Evolutionary conservation across 1,284 basidiomycete genomes (phyloP).

Genomic region (Irpex lacteus): DNA sequence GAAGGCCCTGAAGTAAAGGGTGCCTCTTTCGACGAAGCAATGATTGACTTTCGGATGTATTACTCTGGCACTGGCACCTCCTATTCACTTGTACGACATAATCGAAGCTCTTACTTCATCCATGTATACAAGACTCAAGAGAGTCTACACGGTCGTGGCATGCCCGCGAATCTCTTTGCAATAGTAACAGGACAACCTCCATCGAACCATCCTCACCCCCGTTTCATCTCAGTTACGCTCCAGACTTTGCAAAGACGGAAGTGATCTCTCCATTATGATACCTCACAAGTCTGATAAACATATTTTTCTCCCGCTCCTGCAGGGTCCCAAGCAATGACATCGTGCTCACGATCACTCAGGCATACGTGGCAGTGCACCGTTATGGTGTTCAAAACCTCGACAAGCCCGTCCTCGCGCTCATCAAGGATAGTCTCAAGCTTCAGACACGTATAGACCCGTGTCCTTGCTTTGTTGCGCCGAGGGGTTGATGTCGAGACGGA

Average conservation of each 20-base stretch:
- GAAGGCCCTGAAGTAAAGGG: constrained; percentile 62
- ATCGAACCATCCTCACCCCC: neutral
- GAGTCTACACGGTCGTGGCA: neutral
- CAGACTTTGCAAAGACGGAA: neutral
- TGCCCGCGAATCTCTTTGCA: neutral
- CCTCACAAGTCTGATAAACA: neutral
- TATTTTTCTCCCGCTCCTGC: neutral
- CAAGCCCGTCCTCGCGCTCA: no score
- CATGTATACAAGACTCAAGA: neutral
- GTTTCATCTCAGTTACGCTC: neutral
- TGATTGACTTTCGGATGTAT: constrained; percentile 20
- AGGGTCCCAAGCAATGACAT: neutral
- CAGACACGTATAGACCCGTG: no score
- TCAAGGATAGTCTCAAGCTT: no score
- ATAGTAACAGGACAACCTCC: neutral
- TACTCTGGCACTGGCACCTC: neutral
- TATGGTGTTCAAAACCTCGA: neutral
- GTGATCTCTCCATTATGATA: neutral
- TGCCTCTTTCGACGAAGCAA: constrained; percentile 10
- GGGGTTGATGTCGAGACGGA: neutral
- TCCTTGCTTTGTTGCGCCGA: neutral
- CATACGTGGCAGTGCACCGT: neutral
- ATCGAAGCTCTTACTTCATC: neutral
- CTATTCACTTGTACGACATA: neutral
- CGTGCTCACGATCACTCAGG: neutral